phyloP scores from a whole-genome alignment of 2,329 filamentous ascomycete genomes.

The Intubia oerlemansii region DNA sequence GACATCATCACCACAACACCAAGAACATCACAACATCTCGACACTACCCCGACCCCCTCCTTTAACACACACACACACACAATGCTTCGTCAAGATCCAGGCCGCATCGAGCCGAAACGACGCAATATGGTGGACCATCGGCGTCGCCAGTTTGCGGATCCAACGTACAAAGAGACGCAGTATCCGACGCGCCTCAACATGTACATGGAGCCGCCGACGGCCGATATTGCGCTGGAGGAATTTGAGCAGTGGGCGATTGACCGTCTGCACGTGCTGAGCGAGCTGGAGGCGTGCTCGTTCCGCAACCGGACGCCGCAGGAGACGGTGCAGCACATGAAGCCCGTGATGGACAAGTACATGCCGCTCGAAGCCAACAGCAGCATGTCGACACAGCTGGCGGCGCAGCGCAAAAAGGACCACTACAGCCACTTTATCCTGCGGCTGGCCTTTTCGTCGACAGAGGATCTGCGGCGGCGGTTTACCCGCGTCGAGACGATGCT shows the following conservation, averaged over 20 bases:
- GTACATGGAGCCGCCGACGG: constrained; percentile 70
- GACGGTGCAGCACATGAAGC: constrained; percentile 64
- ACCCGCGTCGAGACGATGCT: constrained; percentile 72
- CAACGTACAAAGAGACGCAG: constrained; percentile 52
- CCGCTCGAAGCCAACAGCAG: constrained; percentile 60
- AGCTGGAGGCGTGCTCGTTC: constrained; percentile 87
- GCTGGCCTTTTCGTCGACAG: constrained; percentile 76
- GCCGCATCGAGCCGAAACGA: constrained; percentile 45
- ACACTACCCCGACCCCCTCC: too few species aligned
- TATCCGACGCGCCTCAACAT: constrained; percentile 85
- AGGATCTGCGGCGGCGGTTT: constrained; percentile 76
- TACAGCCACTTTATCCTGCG: constrained; percentile 95
- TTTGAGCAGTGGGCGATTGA: constrained; percentile 99
- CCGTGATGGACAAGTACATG: constrained; percentile 71
- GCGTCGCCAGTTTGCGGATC: constrained; percentile 68
- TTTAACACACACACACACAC: not conserved
- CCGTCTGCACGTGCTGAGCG: constrained; percentile 64
- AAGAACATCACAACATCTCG: too few species aligned
- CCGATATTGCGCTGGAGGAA: constrained; percentile 87
- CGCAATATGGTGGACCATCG: constrained; percentile 58
- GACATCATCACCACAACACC: too few species aligned
- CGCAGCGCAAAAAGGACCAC: constrained; percentile 82
- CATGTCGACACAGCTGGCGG: constrained; percentile 30
- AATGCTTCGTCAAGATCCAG: constrained; percentile 29
- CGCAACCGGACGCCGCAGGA: constrained; percentile 74